Percentiles rank a stretch among this genome's conserved stretches.
phyloP scores from a whole-genome alignment of 1,139 yeast species.

The Saccharomyces pastorianus region DNA sequence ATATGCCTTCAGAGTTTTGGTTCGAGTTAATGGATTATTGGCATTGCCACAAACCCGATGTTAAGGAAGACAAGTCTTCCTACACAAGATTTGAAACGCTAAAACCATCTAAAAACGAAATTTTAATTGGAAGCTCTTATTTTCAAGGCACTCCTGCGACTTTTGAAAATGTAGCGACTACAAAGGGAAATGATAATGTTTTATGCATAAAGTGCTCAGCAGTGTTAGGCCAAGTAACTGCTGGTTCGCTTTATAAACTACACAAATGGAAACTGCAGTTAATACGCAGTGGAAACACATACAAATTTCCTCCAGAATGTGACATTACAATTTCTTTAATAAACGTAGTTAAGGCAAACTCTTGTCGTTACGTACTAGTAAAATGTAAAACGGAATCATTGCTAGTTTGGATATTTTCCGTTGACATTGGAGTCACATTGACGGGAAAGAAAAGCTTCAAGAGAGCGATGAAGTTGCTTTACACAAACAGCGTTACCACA shows the following conservation, averaged over 20 bases:
- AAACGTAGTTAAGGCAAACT: slow-evolving; percentile 17
- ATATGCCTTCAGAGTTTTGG: slow-evolving; percentile 92
- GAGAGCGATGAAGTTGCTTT: slow-evolving; percentile 18
- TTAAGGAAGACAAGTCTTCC: slow-evolving; percentile 10
- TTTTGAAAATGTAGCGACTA: slow-evolving; percentile 5
- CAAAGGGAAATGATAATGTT: slow-evolving; percentile 1
- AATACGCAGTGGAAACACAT: not conserved
- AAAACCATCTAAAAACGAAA: slow-evolving; percentile 19
- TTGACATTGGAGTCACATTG: slow-evolving; percentile 16
- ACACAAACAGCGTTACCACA: slow-evolving; percentile 6
- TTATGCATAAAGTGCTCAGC: slow-evolving; percentile 15
- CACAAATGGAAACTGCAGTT: slow-evolving; percentile 23
- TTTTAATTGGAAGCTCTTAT: slow-evolving; percentile 25
- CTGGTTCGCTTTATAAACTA: slow-evolving; percentile 15
- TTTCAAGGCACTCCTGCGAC: slow-evolving; percentile 15
- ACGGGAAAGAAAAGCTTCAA: slow-evolving; percentile 2
- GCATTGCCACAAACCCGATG: slow-evolving; percentile 91
- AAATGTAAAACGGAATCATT: slow-evolving; percentile 7
- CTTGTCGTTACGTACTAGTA: slow-evolving; percentile 19
- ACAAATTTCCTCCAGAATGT: slow-evolving; percentile 15
- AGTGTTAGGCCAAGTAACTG: slow-evolving; percentile 16
- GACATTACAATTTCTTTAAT: slow-evolving; percentile 18
- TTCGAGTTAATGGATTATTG: slow-evolving; percentile 93
- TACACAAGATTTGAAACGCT: slow-evolving; percentile 13
- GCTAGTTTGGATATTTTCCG: slow-evolving; percentile 26